Base-by-base conservation (phyloP, 2,329 filamentous ascomycete genomes). In the Stagonosporopsis rhizophila region DNA sequence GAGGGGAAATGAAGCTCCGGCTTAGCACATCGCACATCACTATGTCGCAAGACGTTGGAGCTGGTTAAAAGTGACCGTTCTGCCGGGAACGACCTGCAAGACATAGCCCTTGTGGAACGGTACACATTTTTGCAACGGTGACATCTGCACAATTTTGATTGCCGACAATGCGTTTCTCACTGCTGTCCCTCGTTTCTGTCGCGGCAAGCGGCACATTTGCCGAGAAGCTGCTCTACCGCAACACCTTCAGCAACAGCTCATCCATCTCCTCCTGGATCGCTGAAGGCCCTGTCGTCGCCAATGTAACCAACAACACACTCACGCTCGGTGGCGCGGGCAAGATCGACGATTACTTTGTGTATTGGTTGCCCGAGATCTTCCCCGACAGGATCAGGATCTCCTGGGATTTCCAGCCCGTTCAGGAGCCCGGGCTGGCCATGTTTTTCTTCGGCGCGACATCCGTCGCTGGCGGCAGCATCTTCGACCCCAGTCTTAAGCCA, bases 401-500 rank as follows among this genome's bases (percentile, higher is more conserved):
- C 4, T 74, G 70, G 71, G 71, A 74, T 6, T 74, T 74, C 54
- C 66, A 65, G 8, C 68, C 71, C 2, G 58, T 64, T 37, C 56
- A 64, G 32, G 71, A 74, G 52, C 71, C 71, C 2, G 71, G 71
- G 4, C 64, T 74, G 7, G 71, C 71, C 37, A 73, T 74, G 68
- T 68, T 74, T 60, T 74, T 74, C 61, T 74, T 74, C 56, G 71
- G 69, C 45, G 71, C 70, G 23, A 61, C 67, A 8, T 62, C 69
- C 2, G 58, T 67, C 22, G 57, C 59, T 23, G 66, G 66, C 14
- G 66, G 65, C 30, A 64, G 65, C 58, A 70, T 73, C 57, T 74
- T 74, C 54, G 68, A 70, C 42, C 57, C 60, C 7, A 50, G 53
- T 25, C 58, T 73, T 0, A 58, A 55, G 40, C 63, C 67, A 8